Base-by-base conservation (phyloP, 2,329 filamentous ascomycete species). In the Xenosphaeropsis pyriputrescens region DNA sequence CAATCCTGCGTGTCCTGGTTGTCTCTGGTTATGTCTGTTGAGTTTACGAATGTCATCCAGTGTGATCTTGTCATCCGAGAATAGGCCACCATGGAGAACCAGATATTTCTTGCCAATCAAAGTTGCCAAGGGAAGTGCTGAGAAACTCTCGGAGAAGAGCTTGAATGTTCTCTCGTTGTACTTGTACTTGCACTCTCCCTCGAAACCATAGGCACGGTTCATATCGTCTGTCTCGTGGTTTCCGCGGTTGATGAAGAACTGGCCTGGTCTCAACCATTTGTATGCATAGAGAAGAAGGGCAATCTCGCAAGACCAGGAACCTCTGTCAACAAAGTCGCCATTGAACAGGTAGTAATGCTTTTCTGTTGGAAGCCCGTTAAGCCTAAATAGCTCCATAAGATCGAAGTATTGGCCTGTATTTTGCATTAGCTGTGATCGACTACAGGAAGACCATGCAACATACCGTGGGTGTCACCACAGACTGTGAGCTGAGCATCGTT, bases 221-320 rank as follows among this genome's bases (percentile, higher is more conserved):
- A 98, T 98, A 60, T 95, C 89, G 57, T 96, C 89, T 35, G 91
- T 96, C 64, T 98, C 91, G 62, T 98, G 91, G 62, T 98, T 98
- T 49, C 91, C 91, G 44, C 91, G 78, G 68, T 98, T 98, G 46
- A 98, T 67, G 73, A 93, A 96, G 69, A 98, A 89, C 39, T 69
- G 75, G 32, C 76, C 73, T 6, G 91, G 91, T 39, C 83, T 77
- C 51, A 96, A 61, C 89, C 85, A 94, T 66, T 98, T 98, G 70
- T 94, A 93, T 33, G 89, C 83, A 59, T 95, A 98, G 15, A 98
- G 68, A 9, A 95, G 68, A 34, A 98, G 69, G 9, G 86, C 89
- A 49, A 98, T 93, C 58, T 98, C 91, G n/a, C 79, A 86, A 6
- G 89, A 96, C 91, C 91, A 98, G 29, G 86, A 95, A 18, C 91